Conservation (phyloP, 192 early-diverging fungal species). For the Podila minutissima region DNA sequence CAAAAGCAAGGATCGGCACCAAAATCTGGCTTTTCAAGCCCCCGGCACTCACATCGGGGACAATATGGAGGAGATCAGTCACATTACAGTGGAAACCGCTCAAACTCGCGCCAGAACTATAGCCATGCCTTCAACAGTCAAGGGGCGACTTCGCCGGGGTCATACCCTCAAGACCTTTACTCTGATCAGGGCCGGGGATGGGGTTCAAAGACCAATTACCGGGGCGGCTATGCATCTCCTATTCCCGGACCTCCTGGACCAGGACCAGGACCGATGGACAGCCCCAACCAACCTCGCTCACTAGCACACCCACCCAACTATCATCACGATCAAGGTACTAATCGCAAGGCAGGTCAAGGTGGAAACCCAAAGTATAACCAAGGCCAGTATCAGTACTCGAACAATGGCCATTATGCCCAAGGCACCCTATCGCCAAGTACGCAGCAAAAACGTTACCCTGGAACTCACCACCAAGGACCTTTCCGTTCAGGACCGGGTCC, state of each 20-base stretch:
- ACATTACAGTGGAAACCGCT: neutral
- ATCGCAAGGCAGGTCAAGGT: slow-evolving; percentile 22
- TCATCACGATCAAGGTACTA: slow-evolving; percentile 14
- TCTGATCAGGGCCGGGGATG: slow-evolving; percentile 30
- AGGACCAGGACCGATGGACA: neutral
- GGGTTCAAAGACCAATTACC: slow-evolving; percentile 22
- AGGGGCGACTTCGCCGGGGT: slow-evolving; percentile 5
- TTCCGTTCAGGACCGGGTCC: slow-evolving; percentile 1
- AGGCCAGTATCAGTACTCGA: neutral
- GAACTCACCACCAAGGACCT: slow-evolving; percentile 1
- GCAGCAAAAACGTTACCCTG: slow-evolving; percentile 10
- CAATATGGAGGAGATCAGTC: neutral
- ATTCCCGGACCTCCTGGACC: neutral
- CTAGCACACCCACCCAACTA: neutral
- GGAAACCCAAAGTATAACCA: slow-evolving; percentile 12
- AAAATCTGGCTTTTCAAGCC: neutral
- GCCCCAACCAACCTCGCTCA: neutral
- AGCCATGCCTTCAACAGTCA: slow-evolving; percentile 10
- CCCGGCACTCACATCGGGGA: neutral
- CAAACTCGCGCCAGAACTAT: neutral
- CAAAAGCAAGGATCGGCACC: slow-evolving; percentile 7
- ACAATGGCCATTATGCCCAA: slow-evolving; percentile 2
- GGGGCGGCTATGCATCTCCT: slow-evolving; percentile 1
- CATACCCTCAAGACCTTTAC: neutral
- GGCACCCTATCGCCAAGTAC: neutral